Conservation (phyloP, 805 yeast genomes). For the Jamesozyma lodderae region DNA sequence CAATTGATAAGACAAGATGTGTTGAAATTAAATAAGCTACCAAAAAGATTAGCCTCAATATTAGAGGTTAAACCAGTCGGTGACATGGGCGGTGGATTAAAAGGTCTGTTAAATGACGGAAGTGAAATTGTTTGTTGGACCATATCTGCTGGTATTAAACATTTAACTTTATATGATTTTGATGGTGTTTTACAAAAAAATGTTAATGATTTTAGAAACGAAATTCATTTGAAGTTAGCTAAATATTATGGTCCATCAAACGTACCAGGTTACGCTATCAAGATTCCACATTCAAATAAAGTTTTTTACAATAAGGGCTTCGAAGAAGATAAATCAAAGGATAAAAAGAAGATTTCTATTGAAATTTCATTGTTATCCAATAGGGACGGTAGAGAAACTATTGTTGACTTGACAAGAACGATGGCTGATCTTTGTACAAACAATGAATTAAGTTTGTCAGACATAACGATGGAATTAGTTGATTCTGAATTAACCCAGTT, state of each 20-base stretch:
- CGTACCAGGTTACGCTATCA: conserved; percentile 53
- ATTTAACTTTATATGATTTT: conserved; percentile 67
- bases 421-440: conserved; percentile 65
- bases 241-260: conserved; percentile 65
- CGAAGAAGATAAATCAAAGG: conserved; percentile 23
- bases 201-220: conserved; percentile 46
- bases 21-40: conserved; percentile 60
- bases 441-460: conserved; percentile 51
- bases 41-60: conserved; percentile 68
- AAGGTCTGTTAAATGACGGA: conserved; percentile 67
- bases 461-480: conserved; percentile 65
- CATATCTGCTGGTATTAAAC: conserved; percentile 73
- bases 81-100: conserved; percentile 83
- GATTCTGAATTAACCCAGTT: conserved; percentile 65
- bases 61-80: conserved; percentile 63
- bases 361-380: conserved; percentile 58
- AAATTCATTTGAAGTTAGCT: conserved; percentile 49
- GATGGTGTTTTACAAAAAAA: conserved; percentile 56
- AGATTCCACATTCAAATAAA: conserved; percentile 58
- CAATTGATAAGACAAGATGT: conserved; percentile 82
- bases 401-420: conserved; percentile 79
- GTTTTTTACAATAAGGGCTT: conserved; percentile 31
- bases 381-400: conserved; percentile 82
- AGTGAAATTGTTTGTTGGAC: conserved; percentile 83
- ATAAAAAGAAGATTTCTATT: conserved; percentile 39